A percentile compares a stretch with the other conserved stretches of the same genome.
Conservation (phyloP, 1,284 basidiomycete genomes). For the Melampsora americana region DNA sequence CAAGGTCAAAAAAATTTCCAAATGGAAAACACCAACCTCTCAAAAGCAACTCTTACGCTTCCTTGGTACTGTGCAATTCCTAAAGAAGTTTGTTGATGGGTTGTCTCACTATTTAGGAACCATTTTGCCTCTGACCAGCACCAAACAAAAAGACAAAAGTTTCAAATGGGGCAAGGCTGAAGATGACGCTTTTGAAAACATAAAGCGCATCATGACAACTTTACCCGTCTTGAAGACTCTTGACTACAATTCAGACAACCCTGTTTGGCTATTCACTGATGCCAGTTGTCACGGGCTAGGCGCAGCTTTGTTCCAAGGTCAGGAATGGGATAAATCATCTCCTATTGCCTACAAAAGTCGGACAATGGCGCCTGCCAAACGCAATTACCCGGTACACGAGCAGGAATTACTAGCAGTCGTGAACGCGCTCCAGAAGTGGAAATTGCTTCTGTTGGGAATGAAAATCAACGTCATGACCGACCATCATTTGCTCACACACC, state of each 20-base stretch:
- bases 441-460: slow-evolving; percentile 48
- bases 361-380: neutral
- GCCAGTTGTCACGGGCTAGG: slow-evolving; percentile 28
- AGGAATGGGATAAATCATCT: slow-evolving; percentile 13
- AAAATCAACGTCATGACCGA: too few relatives aligned
- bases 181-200: neutral
- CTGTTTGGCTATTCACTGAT: slow-evolving; percentile 43
- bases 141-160: slow-evolving; percentile 31
- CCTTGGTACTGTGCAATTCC: slow-evolving; percentile 56
- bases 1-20: slow-evolving; percentile 53
- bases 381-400: too few relatives aligned
- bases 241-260: slow-evolving; percentile 48
- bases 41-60: slow-evolving; percentile 54
- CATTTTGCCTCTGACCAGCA: slow-evolving; percentile 54
- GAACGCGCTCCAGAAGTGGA: neutral
- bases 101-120: slow-evolving; percentile 54
- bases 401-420: neutral
- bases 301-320: slow-evolving; percentile 2
- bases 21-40: slow-evolving; percentile 54
- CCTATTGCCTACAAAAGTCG: slow-evolving; percentile 13
- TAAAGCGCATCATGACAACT: too few relatives aligned
- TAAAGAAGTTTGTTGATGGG: slow-evolving; percentile 54
- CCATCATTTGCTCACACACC: slow-evolving; percentile 56
- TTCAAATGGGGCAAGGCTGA: slow-evolving; percentile 5
- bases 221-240: too few relatives aligned